phyloP scores from a whole-genome alignment of 2,329 filamentous ascomycete genomes.

The Scedosporium dehoogii region DNA sequence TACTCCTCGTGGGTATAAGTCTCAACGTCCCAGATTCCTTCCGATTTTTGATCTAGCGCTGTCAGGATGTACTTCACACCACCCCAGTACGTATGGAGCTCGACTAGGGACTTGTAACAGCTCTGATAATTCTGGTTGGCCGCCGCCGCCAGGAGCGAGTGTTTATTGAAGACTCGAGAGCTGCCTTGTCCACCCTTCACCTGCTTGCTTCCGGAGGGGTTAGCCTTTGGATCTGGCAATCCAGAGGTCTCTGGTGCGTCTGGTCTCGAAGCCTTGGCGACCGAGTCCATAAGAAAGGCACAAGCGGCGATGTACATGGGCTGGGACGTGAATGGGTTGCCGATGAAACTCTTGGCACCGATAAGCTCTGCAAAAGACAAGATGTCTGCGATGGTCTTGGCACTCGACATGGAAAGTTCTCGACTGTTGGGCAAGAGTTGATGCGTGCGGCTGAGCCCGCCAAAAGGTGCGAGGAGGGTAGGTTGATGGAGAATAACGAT shows the following conservation, averaged over 20 bases:
- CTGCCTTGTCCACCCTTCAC: conserved; percentile 10
- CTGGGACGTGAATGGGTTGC: conserved; percentile 82
- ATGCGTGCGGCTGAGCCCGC: conserved; percentile 45
- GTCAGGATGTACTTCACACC: conserved; percentile 81
- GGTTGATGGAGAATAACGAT: conserved; percentile 81
- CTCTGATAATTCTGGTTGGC: conserved; percentile 81
- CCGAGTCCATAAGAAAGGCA: conserved; percentile 77
- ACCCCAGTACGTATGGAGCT: conserved; percentile 77
- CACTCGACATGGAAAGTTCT: conserved; percentile 76
- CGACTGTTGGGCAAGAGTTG: conserved; percentile 72
- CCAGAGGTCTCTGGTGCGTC: conserved; percentile 42
- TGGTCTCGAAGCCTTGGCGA: conserved; percentile 57
- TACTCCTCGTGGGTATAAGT: conserved; percentile 64
- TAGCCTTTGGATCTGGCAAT: conserved; percentile 29
- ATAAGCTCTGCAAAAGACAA: conserved; percentile 77
- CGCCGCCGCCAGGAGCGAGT: conserved; percentile 67
- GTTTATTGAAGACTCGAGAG: conserved; percentile 45
- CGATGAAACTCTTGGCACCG: conserved; percentile 75
- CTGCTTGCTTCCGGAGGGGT: conserved; percentile 1
- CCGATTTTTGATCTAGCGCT: conserved; percentile 76
- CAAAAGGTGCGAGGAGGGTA: conserved; percentile 68
- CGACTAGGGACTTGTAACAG: conserved; percentile 74
- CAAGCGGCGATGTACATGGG: conserved; percentile 88
- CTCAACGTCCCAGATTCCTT: conserved; percentile 72
- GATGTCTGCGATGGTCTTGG: conserved; percentile 86